A percentile compares a stretch with the other conserved stretches of the same genome.
phyloP scores from a whole-genome alignment of 1,284 basidiomycete species.

The Marasmius tenuissimus region DNA sequence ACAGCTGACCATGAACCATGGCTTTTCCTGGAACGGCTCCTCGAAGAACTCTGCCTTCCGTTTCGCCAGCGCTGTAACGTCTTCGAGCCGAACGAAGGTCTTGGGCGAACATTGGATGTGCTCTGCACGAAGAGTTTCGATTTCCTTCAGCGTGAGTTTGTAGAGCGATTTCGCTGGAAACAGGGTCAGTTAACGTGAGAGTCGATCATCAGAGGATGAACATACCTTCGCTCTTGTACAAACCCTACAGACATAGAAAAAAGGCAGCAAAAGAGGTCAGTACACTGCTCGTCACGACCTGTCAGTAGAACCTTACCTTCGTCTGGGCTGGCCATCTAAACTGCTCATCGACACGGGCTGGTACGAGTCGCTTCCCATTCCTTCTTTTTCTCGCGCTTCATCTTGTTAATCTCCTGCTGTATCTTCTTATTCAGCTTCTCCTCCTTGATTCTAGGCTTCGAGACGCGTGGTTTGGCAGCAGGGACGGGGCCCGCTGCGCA shows the following conservation, averaged over 20 bases:
- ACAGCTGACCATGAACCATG: not conserved
- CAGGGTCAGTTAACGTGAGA: not conserved
- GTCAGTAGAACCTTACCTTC: not conserved
- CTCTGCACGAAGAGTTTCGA: not conserved
- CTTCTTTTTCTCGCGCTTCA: not conserved
- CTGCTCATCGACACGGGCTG: not conserved
- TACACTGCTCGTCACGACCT: not conserved
- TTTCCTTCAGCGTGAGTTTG: not conserved
- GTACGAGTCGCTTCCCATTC: not conserved
- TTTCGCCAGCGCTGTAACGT: not conserved
- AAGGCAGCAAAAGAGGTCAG: not conserved
- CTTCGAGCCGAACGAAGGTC: not conserved
- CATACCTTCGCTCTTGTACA: not conserved
- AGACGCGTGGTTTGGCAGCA: not conserved
- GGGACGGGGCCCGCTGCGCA: not conserved
- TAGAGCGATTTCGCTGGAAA: not conserved
- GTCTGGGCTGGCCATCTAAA: not conserved
- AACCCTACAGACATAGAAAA: not conserved
- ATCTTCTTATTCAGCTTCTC: not conserved
- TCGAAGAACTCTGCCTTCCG: not conserved
- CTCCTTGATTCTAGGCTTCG: not conserved
- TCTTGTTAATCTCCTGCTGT: not conserved
- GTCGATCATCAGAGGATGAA: not conserved
- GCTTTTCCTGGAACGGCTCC: not conserved
- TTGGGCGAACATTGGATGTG: not conserved